Evolutionary conservation across 176 grass and related monocot genomes (phyloP).

Genomic region (Eremochloa ophiuroides): DNA sequence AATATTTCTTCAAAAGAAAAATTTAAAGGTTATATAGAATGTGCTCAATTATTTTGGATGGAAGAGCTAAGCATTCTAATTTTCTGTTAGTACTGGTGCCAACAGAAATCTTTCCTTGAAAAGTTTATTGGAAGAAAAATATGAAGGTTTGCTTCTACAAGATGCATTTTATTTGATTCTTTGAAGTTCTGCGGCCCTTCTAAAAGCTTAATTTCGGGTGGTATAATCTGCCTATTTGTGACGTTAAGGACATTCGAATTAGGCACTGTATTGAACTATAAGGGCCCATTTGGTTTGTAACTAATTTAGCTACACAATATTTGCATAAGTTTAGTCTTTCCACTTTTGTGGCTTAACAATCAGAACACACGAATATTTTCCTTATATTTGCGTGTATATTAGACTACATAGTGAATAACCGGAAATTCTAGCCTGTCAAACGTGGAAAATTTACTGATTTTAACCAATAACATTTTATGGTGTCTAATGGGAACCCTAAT

Average conservation of each 20-base stretch:
- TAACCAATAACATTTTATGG: not conserved
- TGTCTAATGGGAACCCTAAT: not conserved
- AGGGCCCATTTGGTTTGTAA: not conserved
- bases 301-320: not conserved
- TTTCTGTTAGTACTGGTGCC: not conserved
- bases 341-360: not conserved
- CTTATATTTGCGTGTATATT: not conserved
- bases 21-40: not conserved
- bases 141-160: not conserved
- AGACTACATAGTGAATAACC: not conserved
- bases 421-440: not conserved
- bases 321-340: not conserved
- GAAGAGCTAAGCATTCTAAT: not conserved
- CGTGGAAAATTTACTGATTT: not conserved
- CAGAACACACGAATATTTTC: not conserved
- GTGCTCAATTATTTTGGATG: not conserved
- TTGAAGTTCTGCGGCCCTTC: no score
- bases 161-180: not conserved
- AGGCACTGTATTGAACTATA: not conserved
- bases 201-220: no score
- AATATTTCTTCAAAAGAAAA: slow-evolving; percentile 13
- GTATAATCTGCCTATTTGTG: not conserved
- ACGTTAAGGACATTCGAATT: not conserved
- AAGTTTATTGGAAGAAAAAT: not conserved
- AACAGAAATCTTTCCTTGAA: not conserved